Conservation (phyloP, 1,284 basidiomycete species). For the Melampsora abietis-canadensis region DNA sequence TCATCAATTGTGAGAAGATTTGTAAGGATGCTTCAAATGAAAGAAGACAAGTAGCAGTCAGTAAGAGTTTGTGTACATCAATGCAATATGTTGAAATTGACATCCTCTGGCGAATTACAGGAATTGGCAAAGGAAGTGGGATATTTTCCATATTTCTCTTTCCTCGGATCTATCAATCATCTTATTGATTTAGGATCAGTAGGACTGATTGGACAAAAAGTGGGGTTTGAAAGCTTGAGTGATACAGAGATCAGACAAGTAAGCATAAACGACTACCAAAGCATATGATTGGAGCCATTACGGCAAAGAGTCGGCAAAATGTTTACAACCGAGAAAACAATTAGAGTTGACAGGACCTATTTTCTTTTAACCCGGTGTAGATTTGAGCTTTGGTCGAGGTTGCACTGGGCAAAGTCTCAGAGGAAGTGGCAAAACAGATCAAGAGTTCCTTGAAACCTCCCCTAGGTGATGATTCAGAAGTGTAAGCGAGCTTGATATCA, state of each 20-base stretch:
- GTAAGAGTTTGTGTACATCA: no score
- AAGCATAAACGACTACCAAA: not conserved
- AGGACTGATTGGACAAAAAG: slow-evolving; percentile 92
- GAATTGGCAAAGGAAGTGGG: slow-evolving; percentile 49
- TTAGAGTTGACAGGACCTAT: not conserved
- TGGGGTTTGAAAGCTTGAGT: slow-evolving; percentile 78
- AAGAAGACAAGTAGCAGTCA: slow-evolving; percentile 3
- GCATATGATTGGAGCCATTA: no score
- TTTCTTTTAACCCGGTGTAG: not conserved
- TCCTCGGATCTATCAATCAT: slow-evolving; percentile 77
- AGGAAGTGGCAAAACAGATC: not conserved
- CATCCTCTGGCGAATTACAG: slow-evolving; percentile 3
- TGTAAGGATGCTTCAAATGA: slow-evolving; percentile 69
- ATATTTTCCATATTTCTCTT: slow-evolving; percentile 86
- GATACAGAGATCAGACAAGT: slow-evolving; percentile 72
- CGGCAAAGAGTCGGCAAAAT: no score
- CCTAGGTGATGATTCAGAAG: no score
- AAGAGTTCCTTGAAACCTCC: not conserved
- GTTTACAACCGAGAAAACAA: no score
- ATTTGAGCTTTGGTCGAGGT: slow-evolving; percentile 11
- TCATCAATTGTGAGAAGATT: slow-evolving; percentile 77
- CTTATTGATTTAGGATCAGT: slow-evolving; percentile 86
- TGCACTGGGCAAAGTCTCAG: slow-evolving; percentile 11
- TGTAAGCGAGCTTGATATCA: no score
- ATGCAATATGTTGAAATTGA: no score